Base-by-base conservation (phyloP, 495 filamentous ascomycete species). In the Talaromyces nanjingensis region DNA sequence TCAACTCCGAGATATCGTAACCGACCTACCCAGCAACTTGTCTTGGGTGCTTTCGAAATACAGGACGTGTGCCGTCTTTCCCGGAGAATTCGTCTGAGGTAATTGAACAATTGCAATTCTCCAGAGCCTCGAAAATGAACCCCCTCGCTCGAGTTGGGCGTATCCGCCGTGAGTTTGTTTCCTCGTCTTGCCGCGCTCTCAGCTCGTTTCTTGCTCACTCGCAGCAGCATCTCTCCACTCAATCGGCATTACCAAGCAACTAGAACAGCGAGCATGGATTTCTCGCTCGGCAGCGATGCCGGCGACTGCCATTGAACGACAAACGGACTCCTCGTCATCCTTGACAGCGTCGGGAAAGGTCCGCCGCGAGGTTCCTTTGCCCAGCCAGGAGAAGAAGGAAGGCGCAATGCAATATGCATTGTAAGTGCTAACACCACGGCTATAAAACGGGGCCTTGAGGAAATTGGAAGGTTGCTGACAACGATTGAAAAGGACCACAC, bases 401-500 rank as follows among this genome's bases (percentile, higher is more conserved):
- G 92, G 93, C 71, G 89, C 86, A 52, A 87, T 97, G 82, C 93
- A 98, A 90, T 98, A 96, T 82, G 93, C 92, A 65, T 81, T 98
- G 93, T 97, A 86, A 67, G 89, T 87, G 22, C 58, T 55, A 53
- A 16, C 9, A n/a, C 18, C 16, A 42, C 33, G 20, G 49, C 18
- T 0, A 8, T 22, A 9, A 33, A 18, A n/a, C 59, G 29, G 12
- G 33, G 14, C 1, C 6, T 37, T n/a, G 7, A 45, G 27, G 39
- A 24, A 24, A 25, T 6, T 16, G 18, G n/a, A 29, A 14, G 39
- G 11, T 47, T 45, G 24, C 33, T 34, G 18, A 34, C 66, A 64
- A 64, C 64, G 64, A 31, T 52, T 12, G 25, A 49, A 18, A 69
- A 96, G 91, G 65, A 96, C 93, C 16, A 93, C 93, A 11, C 85